Evolutionary conservation across 2,329 filamentous ascomycete genomes (phyloP), one percentile per base, ranked within the genome.

Genomic region (Lecanicillium sp.): DNA sequence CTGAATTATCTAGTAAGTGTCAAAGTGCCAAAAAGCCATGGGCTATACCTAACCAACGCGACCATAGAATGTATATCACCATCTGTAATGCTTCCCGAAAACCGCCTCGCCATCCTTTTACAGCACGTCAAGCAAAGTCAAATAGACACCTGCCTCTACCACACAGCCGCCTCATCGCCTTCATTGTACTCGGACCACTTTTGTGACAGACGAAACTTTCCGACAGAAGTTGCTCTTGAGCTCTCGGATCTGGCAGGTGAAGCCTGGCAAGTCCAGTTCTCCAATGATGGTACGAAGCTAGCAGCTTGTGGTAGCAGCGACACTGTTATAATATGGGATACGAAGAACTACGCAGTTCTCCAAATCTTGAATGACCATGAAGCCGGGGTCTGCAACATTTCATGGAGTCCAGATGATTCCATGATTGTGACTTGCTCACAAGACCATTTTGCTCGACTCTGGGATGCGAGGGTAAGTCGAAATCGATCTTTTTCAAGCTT

Each of bases 41-140:
- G 37, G 25, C 25, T 17, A 17, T 15, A 17, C 41, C 39, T 33
- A 43, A 31, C 17, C 14, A 9, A 5, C 31, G 27, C 49, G n/a
- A n/a, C n/a, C n/a, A 7, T 25, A 90, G 85, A 74, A 67, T 95
- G 79, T 41, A 94, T 98, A 57, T 95, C 92, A 2, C 90, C 92
- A 0, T 92, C 88, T 4, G 85, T 95, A 32, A 96, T 98, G 89
- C 83, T 98, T 39, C 92, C 92, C 2, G 86, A 95, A 54, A 85
- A 92, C 57, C 81, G 92, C 6, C 69, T 98, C 32, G 86, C 87
- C 2, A 73, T 80, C 25, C 68, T 98, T 13, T 67, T 98, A 37
- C 73, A 89, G 41, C 80, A 94, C 48, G 80, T 95, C 28, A 95
- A 95, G 56, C 73, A 82, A 44, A 78, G 73, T 45, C 90, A 95